These are phyloP conservation scores for Boeremia lycopersici DNA, from an alignment of 2,329 filamentous ascomycete genomes.

Conservation along the genomic window DNA sequence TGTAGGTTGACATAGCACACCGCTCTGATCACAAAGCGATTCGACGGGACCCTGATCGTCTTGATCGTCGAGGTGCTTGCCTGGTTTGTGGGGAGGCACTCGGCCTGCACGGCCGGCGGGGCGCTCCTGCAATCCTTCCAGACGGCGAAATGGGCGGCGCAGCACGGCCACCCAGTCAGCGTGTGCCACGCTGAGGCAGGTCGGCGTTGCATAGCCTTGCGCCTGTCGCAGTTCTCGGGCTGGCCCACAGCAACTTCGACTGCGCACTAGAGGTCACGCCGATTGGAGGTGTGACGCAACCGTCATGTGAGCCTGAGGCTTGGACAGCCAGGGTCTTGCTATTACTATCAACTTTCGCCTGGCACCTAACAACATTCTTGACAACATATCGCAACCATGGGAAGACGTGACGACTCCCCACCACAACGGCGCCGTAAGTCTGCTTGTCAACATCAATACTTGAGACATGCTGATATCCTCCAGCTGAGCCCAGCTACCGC, in stretches of 20 bases:
- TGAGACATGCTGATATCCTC: background rate
- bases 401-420: slow-evolving; percentile 28
- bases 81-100: slow-evolving; percentile 4
- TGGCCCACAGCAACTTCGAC: slow-evolving; percentile 14
- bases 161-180: slow-evolving; percentile 8
- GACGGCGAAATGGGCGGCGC: slow-evolving; percentile 9
- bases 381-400: slow-evolving; percentile 22
- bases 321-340: slow-evolving; percentile 13
- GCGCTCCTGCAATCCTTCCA: background rate
- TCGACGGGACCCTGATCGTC: slow-evolving; percentile 2
- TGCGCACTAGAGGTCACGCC: slow-evolving; percentile 15
- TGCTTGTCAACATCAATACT: background rate
- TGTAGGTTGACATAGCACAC: background rate
- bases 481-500: slow-evolving; percentile 32
- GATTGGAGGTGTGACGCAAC: slow-evolving; percentile 20
- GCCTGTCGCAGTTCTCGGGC: slow-evolving; percentile 8
- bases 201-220: slow-evolving; percentile 1
- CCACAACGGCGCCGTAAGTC: slow-evolving; percentile 25
- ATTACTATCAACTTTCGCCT: slow-evolving; percentile 10
- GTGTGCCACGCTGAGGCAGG: slow-evolving; percentile 15
- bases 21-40: background rate
- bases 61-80: slow-evolving; percentile 2
- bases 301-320: slow-evolving; percentile 16
- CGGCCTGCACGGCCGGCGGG: background rate
- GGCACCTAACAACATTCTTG: slow-evolving; percentile 1